phyloP scores from a whole-genome alignment of 208 protist species.

The Trypanosoma lewisi region DNA sequence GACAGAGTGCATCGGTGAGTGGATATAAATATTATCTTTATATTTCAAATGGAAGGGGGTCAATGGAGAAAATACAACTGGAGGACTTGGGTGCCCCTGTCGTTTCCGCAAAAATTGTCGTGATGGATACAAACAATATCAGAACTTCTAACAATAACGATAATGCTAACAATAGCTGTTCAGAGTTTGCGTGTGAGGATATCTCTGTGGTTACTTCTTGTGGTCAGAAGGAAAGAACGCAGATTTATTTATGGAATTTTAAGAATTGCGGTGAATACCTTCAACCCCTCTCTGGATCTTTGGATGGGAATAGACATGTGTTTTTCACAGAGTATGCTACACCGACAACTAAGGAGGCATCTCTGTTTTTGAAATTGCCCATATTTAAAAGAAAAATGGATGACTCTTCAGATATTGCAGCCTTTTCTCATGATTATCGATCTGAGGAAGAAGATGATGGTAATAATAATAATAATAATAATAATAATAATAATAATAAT shows the following conservation, averaged over 20 bases:
- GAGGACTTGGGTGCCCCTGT: background rate
- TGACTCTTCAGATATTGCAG: too few species aligned
- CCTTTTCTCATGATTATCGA: too few species aligned
- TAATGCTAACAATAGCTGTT: background rate
- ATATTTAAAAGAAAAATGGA: background rate
- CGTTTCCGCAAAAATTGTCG: conserved; percentile 21
- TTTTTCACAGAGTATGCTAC: conserved; percentile 9
- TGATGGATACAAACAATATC: background rate
- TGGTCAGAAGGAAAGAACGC: background rate
- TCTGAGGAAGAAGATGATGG: too few species aligned
- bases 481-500: too few species aligned
- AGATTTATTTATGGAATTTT: background rate
- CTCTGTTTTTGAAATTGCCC: background rate
- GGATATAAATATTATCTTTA: background rate
- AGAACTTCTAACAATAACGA: background rate
- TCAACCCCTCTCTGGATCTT: conserved; percentile 6
- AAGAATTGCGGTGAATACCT: background rate
- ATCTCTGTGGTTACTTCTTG: conserved; percentile 1
- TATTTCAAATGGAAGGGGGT: background rate
- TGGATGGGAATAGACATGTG: conserved; percentile 1
- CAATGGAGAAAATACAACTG: background rate
- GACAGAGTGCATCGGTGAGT: background rate
- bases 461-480: too few species aligned
- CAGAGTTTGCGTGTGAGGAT: background rate
- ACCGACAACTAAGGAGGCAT: background rate